These are phyloP conservation scores for Alternaria angustiovoidea DNA, from an alignment of 2,329 filamentous ascomycete genomes.

Conservation along the genomic window DNA sequence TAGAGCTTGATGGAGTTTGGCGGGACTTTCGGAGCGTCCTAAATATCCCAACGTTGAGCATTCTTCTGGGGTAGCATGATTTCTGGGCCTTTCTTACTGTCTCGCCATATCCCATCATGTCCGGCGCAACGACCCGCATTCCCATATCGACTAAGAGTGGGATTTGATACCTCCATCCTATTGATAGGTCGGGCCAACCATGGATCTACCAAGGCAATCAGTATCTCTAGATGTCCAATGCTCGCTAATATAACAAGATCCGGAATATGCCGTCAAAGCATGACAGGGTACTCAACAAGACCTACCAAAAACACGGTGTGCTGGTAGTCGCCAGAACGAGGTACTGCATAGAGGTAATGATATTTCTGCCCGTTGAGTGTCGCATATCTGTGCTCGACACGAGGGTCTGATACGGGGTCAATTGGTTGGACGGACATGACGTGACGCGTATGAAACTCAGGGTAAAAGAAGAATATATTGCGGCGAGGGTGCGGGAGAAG, in stretches of 20 bases:
- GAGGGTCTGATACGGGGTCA: conserved; percentile 67
- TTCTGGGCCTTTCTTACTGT: conserved; percentile 60
- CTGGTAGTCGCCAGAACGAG: conserved; percentile 53
- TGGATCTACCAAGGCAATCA: conserved; percentile 61
- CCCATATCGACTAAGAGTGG: conserved; percentile 75
- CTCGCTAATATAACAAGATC: background rate
- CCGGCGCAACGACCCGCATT: conserved; percentile 81
- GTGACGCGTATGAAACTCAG: conserved; percentile 12
- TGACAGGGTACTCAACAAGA: background rate
- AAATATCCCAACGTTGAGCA: background rate
- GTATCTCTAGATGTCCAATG: background rate
- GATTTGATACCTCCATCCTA: conserved; percentile 91
- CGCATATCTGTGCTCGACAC: conserved; percentile 70
- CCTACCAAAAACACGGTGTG: conserved; percentile 64
- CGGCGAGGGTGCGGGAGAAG: background rate
- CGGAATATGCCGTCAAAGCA: conserved; percentile 7
- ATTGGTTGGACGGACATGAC: conserved; percentile 69
- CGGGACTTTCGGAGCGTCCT: conserved; percentile 61
- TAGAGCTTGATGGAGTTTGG: conserved; percentile 71
- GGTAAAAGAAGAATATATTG: conserved; percentile 10
- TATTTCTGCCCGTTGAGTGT: conserved; percentile 75
- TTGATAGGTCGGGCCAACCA: conserved; percentile 83
- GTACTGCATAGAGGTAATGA: conserved; percentile 64
- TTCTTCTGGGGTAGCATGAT: background rate
- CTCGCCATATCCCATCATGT: conserved; percentile 85